Evolutionary conservation across 78 protist species (phyloP).

Genomic region (Cavenderia fasciculata): DNA sequence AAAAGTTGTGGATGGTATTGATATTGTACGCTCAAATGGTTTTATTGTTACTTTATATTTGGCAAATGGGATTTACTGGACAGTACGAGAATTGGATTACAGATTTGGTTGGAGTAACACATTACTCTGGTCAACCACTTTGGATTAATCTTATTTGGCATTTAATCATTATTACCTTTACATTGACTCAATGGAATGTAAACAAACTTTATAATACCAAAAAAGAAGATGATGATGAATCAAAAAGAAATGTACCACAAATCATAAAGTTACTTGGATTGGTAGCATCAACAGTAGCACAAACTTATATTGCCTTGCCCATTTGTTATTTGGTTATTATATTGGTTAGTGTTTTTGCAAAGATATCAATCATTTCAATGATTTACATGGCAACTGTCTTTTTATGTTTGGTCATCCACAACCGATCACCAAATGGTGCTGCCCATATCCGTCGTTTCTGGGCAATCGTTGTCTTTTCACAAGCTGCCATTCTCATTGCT

Average conservation of each 20-base stretch:
- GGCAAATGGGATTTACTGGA: conserved; percentile 28
- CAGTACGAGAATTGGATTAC: background rate
- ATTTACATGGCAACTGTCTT: conserved; percentile 57
- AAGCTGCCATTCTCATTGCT: conserved; percentile 40
- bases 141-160: conserved; percentile 65
- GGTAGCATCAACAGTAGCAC: background rate
- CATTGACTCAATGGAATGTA: conserved; percentile 63
- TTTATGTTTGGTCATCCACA: conserved; percentile 40
- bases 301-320: conserved; percentile 32
- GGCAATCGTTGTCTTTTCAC: conserved; percentile 31
- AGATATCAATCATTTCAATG: conserved; percentile 16
- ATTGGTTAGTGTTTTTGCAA: conserved; percentile 12
- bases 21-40: conserved; percentile 55
- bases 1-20: conserved; percentile 32
- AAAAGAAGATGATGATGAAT: background rate
- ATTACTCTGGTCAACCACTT: background rate
- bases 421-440: conserved; percentile 21
- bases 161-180: conserved; percentile 35
- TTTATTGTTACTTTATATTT: background rate
- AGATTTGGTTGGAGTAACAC: conserved; percentile 9
- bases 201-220: background rate
- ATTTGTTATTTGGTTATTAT: conserved; percentile 53
- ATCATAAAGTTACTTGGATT: background rate
- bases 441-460: conserved; percentile 56
- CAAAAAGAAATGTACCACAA: background rate